Evolutionary conservation across 805 yeast genomes (phyloP).

Genomic region (Barnettozyma siamensis): DNA sequence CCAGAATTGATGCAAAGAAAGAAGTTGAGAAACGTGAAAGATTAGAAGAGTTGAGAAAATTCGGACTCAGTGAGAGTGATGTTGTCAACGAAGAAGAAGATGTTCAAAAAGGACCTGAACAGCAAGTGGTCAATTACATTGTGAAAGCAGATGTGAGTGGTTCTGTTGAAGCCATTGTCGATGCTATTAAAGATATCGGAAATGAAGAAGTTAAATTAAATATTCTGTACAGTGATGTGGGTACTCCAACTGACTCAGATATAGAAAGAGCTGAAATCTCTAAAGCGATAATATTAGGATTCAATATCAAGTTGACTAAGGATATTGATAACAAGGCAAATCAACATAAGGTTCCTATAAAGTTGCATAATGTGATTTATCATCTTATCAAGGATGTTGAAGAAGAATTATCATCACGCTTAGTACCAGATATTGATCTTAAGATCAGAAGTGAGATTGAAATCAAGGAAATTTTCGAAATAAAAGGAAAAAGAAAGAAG

Average conservation of each 20-base stretch:
- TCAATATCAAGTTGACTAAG: slow-evolving; percentile 67
- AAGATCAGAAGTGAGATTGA: slow-evolving; percentile 63
- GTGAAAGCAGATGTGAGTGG: slow-evolving; percentile 92
- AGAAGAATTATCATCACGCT: slow-evolving; percentile 47
- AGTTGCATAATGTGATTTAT: slow-evolving; percentile 75
- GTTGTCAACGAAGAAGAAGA: slow-evolving; percentile 16
- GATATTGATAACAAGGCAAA: slow-evolving; percentile 53
- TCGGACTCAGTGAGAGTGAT: slow-evolving; percentile 48
- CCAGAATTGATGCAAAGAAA: slow-evolving; percentile 49
- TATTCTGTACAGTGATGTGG: slow-evolving; percentile 74
- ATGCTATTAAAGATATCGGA: slow-evolving; percentile 76
- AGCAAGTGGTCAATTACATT: slow-evolving; percentile 48
- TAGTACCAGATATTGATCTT: slow-evolving; percentile 63
- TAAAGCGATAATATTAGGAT: slow-evolving; percentile 68
- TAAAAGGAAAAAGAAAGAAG: slow-evolving; percentile 51
- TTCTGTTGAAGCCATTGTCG: slow-evolving; percentile 87
- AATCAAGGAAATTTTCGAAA: slow-evolving; percentile 65
- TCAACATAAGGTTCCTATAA: slow-evolving; percentile 48
- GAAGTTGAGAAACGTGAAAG: slow-evolving; percentile 47
- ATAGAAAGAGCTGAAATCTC: slow-evolving; percentile 64
- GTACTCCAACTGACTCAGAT: slow-evolving; percentile 65
- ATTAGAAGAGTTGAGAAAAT: slow-evolving; percentile 49
- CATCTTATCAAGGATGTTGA: slow-evolving; percentile 83
- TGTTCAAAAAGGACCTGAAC: slow-evolving; percentile 20
- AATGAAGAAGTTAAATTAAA: slow-evolving; percentile 73